These are phyloP conservation scores for Pseudotulostoma volvatum DNA, from an alignment of 495 filamentous ascomycete genomes.

Conservation along the genomic window DNA sequence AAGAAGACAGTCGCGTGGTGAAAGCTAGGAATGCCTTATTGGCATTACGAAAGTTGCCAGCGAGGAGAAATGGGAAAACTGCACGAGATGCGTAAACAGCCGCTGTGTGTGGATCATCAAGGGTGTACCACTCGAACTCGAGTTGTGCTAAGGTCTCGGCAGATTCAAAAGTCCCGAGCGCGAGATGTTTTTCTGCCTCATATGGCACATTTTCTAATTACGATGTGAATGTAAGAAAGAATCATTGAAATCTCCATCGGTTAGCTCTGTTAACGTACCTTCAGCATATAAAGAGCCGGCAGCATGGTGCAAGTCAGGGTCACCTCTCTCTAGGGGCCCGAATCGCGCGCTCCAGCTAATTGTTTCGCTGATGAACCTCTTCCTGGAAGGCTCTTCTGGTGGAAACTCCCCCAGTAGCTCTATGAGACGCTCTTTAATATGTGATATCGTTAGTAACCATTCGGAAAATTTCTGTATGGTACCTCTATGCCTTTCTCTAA, in stretches of 20 bases:
- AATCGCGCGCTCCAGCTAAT: constrained; percentile 75
- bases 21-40: constrained; percentile 69
- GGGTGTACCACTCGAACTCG: constrained; percentile 87
- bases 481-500: too few species aligned
- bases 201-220: constrained; percentile 63
- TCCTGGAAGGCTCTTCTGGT: constrained; percentile 69
- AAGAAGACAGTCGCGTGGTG: constrained; percentile 48
- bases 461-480: neutral
- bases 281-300: constrained; percentile 76
- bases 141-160: constrained; percentile 60
- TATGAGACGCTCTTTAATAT: constrained; percentile 37
- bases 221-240: constrained; percentile 1
- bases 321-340: constrained; percentile 79
- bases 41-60: constrained; percentile 78
- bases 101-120: constrained; percentile 76
- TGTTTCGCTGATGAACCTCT: constrained; percentile 78
- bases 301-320: constrained; percentile 91
- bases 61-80: constrained; percentile 80
- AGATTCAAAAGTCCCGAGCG: constrained; percentile 80
- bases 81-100: constrained; percentile 79
- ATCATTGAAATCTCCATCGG: neutral
- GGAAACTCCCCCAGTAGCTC: constrained; percentile 62
- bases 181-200: constrained; percentile 80
- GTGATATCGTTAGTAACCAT: too few species aligned
- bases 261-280: constrained; percentile 22